Base-by-base conservation (phyloP, 2,329 filamentous ascomycete species). In the Cladosporium sp. region DNA sequence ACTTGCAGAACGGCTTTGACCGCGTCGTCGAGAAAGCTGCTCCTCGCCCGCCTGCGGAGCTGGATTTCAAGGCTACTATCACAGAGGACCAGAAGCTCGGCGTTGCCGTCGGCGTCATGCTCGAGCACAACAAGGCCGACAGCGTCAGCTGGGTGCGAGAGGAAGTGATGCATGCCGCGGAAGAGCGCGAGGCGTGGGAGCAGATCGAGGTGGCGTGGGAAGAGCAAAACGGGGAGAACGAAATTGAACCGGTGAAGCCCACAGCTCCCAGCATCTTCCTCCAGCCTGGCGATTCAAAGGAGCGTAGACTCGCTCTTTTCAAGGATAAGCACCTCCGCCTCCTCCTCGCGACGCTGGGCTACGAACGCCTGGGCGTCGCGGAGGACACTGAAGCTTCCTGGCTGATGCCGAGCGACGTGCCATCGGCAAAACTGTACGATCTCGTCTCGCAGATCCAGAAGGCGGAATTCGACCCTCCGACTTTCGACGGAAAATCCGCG, bases 1-100 rank as follows among this genome's bases (percentile, higher is more conserved):
- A 89, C 66, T 78, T 98, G 4, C 91, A 97, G 65, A 90, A 91
- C 63, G 93, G 93, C 0, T 86, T 89, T 61, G 90, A 96, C 63
- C 88, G 85, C 64, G 89, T 92, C 59, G 81, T 85, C 0, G 67
- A 84, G 19, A 78, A 79, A 16, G 75, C 78, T n/a, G 78, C 82
- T 41, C 80, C 84, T 9, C 82, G 81, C 59, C 81, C 89, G 3
- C 89, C 85, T 0, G 87, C 87, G 9, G 88, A 95, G 65, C 76
- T 98, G 16, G 87, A 93, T 61, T 87, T 98, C 60, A 88, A 86
- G 62, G 78, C 84, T 41, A 81, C 80, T 1, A 79, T 86, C 57
- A 84, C 86, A 40, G 73, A 76, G 31, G 76, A 84, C 54, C 86
- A 92, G 67, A 57, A 60, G 40, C 79, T 97, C 57, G 86, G 81